A percentile compares a stretch with the other conserved stretches of the same genome.
Conservation (phyloP, 306 rosid species). For the Ochetophila trinervis region DNA sequence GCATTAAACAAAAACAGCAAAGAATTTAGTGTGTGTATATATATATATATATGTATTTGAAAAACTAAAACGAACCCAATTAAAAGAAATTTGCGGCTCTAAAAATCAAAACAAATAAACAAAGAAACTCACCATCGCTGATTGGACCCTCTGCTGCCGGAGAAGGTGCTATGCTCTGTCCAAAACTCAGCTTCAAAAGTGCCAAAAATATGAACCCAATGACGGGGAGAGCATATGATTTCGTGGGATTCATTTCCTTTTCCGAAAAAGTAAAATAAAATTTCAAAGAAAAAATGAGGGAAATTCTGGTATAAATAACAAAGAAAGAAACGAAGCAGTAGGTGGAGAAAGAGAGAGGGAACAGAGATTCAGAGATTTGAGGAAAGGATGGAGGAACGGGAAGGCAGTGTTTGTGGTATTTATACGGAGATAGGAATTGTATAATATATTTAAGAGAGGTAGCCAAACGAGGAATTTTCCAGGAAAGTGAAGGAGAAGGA, state of each 20-base stretch:
- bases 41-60: too few species aligned
- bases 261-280: neutral
- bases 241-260: conserved; percentile 28
- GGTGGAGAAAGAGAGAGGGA: too few species aligned
- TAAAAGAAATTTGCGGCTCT: too few species aligned
- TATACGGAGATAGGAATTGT: conserved; percentile 14
- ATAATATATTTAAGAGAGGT: neutral
- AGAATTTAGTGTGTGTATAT: too few species aligned
- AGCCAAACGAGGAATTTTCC: conserved; percentile 31
- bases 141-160: conserved; percentile 41
- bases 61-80: too few species aligned
- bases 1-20: neutral
- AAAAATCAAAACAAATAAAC: neutral
- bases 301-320: neutral
- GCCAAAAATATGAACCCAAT: conserved; percentile 37
- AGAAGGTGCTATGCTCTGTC: conserved; percentile 44
- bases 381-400: neutral
- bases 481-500: conserved; percentile 10
- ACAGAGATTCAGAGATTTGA: neutral
- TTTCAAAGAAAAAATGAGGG: neutral
- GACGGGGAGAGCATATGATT: conserved; percentile 31
- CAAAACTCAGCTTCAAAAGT: conserved; percentile 32
- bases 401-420: conserved; percentile 5
- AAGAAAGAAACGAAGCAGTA: neutral
- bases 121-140: conserved; percentile 42